Conservation (phyloP, 2,329 filamentous ascomycete genomes). For the Arachnomyces sp. region DNA sequence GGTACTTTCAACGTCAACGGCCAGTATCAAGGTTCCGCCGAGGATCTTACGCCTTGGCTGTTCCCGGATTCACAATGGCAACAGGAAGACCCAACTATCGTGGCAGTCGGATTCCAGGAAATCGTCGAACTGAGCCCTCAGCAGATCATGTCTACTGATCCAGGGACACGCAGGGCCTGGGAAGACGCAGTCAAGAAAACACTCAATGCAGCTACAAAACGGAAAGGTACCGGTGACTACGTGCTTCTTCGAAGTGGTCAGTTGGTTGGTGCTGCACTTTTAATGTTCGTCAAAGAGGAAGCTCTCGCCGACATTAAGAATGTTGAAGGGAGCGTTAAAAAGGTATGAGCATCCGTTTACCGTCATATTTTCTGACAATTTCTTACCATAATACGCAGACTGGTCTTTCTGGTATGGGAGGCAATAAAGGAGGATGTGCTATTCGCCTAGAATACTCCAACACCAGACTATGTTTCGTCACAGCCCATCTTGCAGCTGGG, state of each 20-base stretch:
- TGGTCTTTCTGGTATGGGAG: conserved; percentile 91
- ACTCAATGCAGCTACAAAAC: conserved; percentile 62
- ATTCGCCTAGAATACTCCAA: conserved; percentile 93
- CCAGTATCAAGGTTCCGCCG: conserved; percentile 63
- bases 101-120: conserved; percentile 90
- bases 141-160: conserved; percentile 98
- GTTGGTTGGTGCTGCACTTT: conserved; percentile 84
- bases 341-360: conserved; percentile 40
- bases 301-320: conserved; percentile 80
- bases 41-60: conserved; percentile 80
- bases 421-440: conserved; percentile 95
- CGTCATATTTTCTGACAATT: conserved; percentile 2
- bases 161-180: conserved; percentile 75
- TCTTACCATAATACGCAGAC: conserved; percentile 40
- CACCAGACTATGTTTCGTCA: conserved; percentile 89
- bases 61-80: conserved; percentile 51
- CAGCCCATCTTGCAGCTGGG: conserved; percentile 88
- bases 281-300: conserved; percentile 79
- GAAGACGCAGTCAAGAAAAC: conserved; percentile 70
- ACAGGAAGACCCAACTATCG: conserved; percentile 67
- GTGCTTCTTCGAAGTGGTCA: conserved; percentile 86
- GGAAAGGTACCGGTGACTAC: conserved; percentile 64
- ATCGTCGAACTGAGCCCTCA: conserved; percentile 97
- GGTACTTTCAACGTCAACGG: conserved; percentile 96
- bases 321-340: conserved; percentile 92